Percentiles rank a stretch among this genome's conserved stretches.
These are phyloP conservation scores for Backusella macrospora DNA, from an alignment of 192 early-diverging fungal species.

Conservation along the genomic window DNA sequence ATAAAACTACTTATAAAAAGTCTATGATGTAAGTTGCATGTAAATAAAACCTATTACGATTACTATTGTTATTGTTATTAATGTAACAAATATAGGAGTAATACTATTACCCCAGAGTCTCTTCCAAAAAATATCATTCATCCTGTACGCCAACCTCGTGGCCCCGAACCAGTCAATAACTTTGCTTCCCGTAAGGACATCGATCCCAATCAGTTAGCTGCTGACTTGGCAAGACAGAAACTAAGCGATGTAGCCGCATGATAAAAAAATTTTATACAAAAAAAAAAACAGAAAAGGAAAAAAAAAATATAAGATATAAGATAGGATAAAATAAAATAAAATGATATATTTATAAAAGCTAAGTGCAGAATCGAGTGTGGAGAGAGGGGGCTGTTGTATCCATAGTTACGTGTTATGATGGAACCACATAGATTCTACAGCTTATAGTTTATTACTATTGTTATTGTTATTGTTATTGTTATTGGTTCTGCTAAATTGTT, in stretches of 20 bases:
- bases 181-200: conserved; percentile 63
- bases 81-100: conserved; percentile 15
- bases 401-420: too few species aligned
- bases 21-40: conserved; percentile 39
- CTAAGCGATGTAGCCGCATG: neutral
- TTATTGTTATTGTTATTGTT: too few species aligned
- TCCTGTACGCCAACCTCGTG: conserved; percentile 73
- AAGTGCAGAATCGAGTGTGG: too few species aligned
- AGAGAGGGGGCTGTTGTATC: too few species aligned
- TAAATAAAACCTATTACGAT: neutral
- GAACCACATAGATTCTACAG: too few species aligned
- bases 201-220: conserved; percentile 2
- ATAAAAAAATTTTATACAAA: neutral
- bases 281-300: neutral
- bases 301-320: neutral
- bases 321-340: too few species aligned
- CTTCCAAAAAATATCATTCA: conserved; percentile 52
- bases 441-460: too few species aligned
- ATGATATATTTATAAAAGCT: too few species aligned
- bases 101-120: conserved; percentile 8
- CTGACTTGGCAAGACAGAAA: conserved; percentile 11
- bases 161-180: conserved; percentile 72
- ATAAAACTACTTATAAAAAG: conserved; percentile 30
- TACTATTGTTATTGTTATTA: neutral
- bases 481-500: too few species aligned